Base-by-base conservation (phyloP, 371 early-diverging fungal species). In the Syncephalastrum racemosum region DNA sequence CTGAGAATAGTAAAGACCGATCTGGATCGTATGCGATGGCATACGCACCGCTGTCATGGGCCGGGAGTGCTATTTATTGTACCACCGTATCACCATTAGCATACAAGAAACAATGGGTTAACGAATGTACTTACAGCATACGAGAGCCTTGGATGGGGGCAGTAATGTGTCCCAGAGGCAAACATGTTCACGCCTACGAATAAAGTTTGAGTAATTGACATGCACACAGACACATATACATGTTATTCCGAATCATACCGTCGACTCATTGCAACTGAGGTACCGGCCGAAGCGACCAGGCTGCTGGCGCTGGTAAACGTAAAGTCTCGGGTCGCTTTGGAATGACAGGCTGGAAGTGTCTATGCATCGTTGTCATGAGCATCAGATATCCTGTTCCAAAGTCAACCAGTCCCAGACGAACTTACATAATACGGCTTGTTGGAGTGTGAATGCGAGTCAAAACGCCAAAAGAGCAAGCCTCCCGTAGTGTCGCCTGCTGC, bases 111-210 rank as follows among this genome's bases (percentile, higher is more conserved):
- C 10, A 22, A 19, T n/a, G n/a, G n/a, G 13, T 39, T 2, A 47
- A 15, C 14, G 6, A 18, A 24, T 6, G 44, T 27, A 73, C 71
- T 62, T 75, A 77, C 85, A 63, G 53, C 83, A 84, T 15, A 90
- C 66, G 36, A 80, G 68, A 1, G 87, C 68, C 53, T 86, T 83
- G 1, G 73, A 59, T 1, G 82, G 58, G 1, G 93, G 90, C 18
- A 93, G 50, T 7, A 93, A 60, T 4, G 90, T 85, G 50, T 93
- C 93, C 88, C 89, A 93, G 19, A 93, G 59, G 13, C 82, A 83
- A 8, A 93, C 70, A 67, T 93, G 87, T 20, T 78, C 73, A 22
- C 69, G 66, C 42, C 67, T 77, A 54, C 13, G 22, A 22, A 14
- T 15, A 43, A 18, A 53, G 24, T 2, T 31, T 31, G 36, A 31